phyloP scores from a whole-genome alignment of 305 asterid genomes.

The Fraxinus latifolia region DNA sequence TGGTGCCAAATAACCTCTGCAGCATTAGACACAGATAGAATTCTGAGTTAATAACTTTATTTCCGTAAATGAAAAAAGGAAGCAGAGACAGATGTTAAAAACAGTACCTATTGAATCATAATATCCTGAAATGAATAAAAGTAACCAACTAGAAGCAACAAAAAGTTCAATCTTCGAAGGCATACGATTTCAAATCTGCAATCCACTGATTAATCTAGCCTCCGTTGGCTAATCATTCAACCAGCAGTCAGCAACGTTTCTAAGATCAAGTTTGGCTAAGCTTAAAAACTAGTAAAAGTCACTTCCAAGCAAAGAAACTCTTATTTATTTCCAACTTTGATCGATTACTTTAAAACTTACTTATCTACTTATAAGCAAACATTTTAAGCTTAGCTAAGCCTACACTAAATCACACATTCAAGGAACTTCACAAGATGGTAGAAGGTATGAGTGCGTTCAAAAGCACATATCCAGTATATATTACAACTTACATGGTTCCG shows the following conservation, averaged over 20 bases:
- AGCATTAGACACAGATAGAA: constrained; percentile 4
- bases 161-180: neutral
- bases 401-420: neutral
- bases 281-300: neutral
- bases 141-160: neutral
- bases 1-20: constrained; percentile 98
- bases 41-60: neutral
- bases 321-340: neutral
- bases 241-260: neutral
- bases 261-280: neutral
- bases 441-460: neutral
- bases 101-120: neutral
- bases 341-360: neutral
- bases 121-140: neutral
- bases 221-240: neutral
- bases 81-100: neutral
- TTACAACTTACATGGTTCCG: constrained; percentile 76
- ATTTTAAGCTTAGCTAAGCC: neutral
- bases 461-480: constrained; percentile 1
- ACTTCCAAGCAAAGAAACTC: neutral
- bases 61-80: neutral
- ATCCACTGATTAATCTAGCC: neutral
- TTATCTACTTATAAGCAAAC: neutral
- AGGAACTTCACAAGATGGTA: neutral
- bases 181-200: neutral